These are phyloP conservation scores for Colletotrichum chrysophilum DNA, from an alignment of 2,329 filamentous ascomycete species.

Conservation along the genomic window DNA sequence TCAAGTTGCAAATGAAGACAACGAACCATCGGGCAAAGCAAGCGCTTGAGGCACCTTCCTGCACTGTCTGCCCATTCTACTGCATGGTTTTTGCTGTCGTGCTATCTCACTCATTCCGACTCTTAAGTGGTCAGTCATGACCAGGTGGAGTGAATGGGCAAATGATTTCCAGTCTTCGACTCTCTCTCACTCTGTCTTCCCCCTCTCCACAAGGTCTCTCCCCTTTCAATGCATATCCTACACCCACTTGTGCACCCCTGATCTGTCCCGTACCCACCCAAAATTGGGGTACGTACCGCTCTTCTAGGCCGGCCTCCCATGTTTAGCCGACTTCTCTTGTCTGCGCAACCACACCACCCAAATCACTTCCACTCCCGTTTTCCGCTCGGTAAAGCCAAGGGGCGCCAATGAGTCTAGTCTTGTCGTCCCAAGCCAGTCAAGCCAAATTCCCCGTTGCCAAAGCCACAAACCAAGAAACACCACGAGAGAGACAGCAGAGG, in stretches of 20 bases:
- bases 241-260: conserved; percentile 5
- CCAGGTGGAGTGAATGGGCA: not conserved
- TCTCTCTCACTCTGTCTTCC: not conserved
- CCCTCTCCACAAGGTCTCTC: not conserved
- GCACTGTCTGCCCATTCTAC: not conserved
- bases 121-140: not conserved
- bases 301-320: not conserved
- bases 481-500: not conserved
- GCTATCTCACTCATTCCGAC: not conserved
- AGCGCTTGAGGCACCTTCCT: not conserved
- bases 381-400: conserved; percentile 10
- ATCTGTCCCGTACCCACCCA: not conserved
- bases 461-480: conserved; percentile 7
- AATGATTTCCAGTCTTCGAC: not conserved
- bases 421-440: not conserved
- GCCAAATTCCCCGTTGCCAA: conserved; percentile 5
- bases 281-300: not conserved
- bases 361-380: conserved; percentile 1
- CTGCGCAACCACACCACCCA: not conserved
- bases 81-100: not conserved
- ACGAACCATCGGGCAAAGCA: not conserved
- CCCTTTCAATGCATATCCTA: conserved; percentile 14
- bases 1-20: not conserved
- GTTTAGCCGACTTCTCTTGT: not conserved
- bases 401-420: not conserved